Base-by-base conservation (phyloP, 495 filamentous ascomycete genomes). In the Staphylotrichum longicolle region DNA sequence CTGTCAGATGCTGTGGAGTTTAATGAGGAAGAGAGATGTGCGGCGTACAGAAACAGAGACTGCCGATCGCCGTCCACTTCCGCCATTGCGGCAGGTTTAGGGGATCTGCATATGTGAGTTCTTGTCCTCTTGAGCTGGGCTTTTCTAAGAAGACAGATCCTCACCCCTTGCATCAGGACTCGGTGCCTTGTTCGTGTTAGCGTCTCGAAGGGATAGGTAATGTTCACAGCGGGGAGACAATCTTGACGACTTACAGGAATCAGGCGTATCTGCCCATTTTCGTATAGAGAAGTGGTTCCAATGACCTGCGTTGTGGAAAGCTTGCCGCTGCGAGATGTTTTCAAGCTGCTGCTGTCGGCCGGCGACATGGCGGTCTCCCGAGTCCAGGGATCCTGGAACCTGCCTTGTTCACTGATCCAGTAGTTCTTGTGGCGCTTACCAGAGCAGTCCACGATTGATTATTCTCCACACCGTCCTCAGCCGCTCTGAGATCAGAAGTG, bases 1-100 rank as follows among this genome's bases (percentile, higher is more conserved):
- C 14, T 6, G 47, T 50, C 7, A 50, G 47, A 30, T 34, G 20
- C 20, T 8, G 8, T 10, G 6, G 47, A 27, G 20, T 27, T 27
- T 7, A 5, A 11, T 1, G 37, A 34, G 48, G 34, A 35, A 11
- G 47, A n/a, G 54, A 4, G n/a, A 42, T 35, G 32, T 1, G 14
- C n/a, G 15, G 53, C 64, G n/a, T 64, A 66, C 66, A 71, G 50
- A 71, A 71, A 57, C 66, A 69, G 15, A 66, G 46, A 7, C 55
- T 56, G 34, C 61, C 62, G 34, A 45, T 58, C 10, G 63, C 60
- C 3, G 58, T 48, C 64, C 66, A 64, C 60, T 67, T 71, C 48
- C 66, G 46, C 68, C 68, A 39, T 39, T 39, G 37, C 1, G 63
- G 66, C 33, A 71, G 34, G 55, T 71, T 71, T 8, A 71, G 48